Evolutionary conservation across 306 rosid species (phyloP), one percentile per base, ranked within the genome.

Genomic region (Quercus mongolica): DNA sequence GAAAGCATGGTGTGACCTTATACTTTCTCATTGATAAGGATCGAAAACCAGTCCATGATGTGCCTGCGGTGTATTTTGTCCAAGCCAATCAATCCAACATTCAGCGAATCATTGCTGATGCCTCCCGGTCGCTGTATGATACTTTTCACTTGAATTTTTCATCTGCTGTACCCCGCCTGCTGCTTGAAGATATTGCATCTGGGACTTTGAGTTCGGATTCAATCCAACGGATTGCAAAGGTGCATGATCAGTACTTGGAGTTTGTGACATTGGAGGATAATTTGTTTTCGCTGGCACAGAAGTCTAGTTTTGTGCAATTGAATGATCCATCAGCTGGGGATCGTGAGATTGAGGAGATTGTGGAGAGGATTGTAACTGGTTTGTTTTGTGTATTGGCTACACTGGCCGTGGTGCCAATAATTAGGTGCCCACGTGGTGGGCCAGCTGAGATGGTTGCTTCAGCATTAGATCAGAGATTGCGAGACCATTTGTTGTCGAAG

Each of bases 361-460:
- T 95, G 7, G 98, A 95, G 83, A 90, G 80, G 86, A 84, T 95
- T 75, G 98, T 88, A 52, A 56, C 73, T 5, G 99, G 98, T 1
- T 83, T 95, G 85, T 92, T 95, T 75, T 90, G 98, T 61, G 95
- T 95, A 41, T 85, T 95, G 85, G 99, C 99, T 15, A 90, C 98
- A 0, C 90, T 95, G 19, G 89, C 86, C 10, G 97, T 95, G 54
- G 92, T 95, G 67, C 99, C 99, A 0, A 86, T 95, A 55, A 93
- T 95, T 44, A 81, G 98, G 62, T 93, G 97, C 59, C 94, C 96
- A 0, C 90, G 93, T 2, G 99, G 98, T 14, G 99, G 99, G 1
- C 97, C 99, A 0, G 97, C 98, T 13, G 98, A 95, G 89, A 89
- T 95, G 99, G 99, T 93, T 73, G 99, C 99, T 2, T 80, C 94